These are phyloP conservation scores for Phyllosticta ampelicida DNA, from an alignment of 2,329 filamentous ascomycete species.

Conservation along the genomic window DNA sequence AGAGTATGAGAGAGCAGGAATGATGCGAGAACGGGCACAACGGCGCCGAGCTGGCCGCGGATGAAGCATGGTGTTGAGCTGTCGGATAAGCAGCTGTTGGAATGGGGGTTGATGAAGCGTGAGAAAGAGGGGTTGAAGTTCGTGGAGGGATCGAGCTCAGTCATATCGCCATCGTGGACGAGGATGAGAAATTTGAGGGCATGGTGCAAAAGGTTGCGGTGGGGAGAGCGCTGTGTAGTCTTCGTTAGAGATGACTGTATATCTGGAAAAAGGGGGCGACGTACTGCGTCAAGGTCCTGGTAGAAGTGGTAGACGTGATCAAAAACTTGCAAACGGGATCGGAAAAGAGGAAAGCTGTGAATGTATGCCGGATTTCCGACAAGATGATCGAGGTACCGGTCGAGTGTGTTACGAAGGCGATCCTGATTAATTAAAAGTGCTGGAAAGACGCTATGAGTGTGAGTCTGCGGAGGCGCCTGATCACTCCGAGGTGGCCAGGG, in stretches of 20 bases:
- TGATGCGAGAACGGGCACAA: conserved; percentile 24
- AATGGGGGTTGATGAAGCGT: conserved; percentile 11
- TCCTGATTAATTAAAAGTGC: conserved; percentile 19
- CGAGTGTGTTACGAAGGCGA: conserved; percentile 17
- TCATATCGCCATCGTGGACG: conserved; percentile 27
- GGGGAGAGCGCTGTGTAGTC: conserved; percentile 12
- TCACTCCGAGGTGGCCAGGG: conserved; percentile 20
- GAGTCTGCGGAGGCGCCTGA: conserved; percentile 9
- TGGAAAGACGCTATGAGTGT: conserved; percentile 25
- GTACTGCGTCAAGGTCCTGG: neutral
- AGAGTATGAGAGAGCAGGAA: conserved; percentile 25
- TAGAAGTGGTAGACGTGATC: conserved; percentile 24
- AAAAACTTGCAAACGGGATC: conserved; percentile 23
- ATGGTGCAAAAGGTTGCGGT: conserved; percentile 20
- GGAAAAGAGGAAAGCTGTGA: conserved; percentile 24
- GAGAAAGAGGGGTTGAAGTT: conserved; percentile 5
- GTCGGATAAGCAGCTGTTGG: conserved; percentile 3
- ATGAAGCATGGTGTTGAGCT: conserved; percentile 29
- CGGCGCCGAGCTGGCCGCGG: conserved; percentile 26
- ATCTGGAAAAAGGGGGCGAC: neutral
- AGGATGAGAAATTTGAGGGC: conserved; percentile 29
- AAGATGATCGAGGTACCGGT: conserved; percentile 23
- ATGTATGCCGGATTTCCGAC: conserved; percentile 22
- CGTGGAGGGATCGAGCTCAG: conserved; percentile 18
- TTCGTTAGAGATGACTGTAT: conserved; percentile 10